phyloP scores from a whole-genome alignment of 495 filamentous ascomycete genomes.

The Penicillium antarcticum region DNA sequence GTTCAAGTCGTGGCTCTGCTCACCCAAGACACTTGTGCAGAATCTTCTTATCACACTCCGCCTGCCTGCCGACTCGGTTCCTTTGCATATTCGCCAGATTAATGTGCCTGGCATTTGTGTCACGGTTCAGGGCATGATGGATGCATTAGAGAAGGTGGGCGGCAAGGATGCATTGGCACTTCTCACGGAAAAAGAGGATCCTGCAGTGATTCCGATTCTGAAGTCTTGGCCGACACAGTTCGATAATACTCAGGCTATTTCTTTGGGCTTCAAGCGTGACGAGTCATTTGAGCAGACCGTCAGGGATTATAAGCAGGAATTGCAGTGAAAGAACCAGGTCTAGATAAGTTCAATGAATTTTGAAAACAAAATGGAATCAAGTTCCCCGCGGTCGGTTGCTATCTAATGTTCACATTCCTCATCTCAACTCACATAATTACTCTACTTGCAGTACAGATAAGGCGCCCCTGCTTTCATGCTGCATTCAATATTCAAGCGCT shows the following conservation, averaged over 20 bases:
- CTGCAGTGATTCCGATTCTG: conserved; percentile 58
- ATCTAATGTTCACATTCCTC: too few relatives aligned
- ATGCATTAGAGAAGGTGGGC: conserved; percentile 62
- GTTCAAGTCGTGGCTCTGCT: conserved; percentile 62
- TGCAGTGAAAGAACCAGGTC: conserved; percentile 17
- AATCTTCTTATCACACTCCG: conserved; percentile 61
- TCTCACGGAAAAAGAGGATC: conserved; percentile 59
- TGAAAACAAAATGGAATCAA: not conserved
- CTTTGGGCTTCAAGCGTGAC: conserved; percentile 56
- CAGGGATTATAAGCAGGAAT: conserved; percentile 44
- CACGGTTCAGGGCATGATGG: conserved; percentile 67
- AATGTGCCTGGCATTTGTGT: conserved; percentile 70
- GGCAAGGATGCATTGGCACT: conserved; percentile 61
- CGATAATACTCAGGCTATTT: conserved; percentile 55
- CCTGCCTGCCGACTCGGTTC: conserved; percentile 48
- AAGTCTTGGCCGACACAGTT: conserved; percentile 67
- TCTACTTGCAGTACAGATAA: too few relatives aligned
- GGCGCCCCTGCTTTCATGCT: too few relatives aligned
- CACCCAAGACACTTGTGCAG: conserved; percentile 57
- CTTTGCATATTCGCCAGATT: conserved; percentile 55
- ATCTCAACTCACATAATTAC: too few relatives aligned
- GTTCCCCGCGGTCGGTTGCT: too few relatives aligned
- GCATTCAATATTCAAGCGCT: too few relatives aligned
- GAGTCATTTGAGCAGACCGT: conserved; percentile 55
- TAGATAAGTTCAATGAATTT: not conserved